Percentiles rank a stretch among this genome's conserved stretches.
phyloP scores from a whole-genome alignment of 2,329 filamentous ascomycete species.

The Diaporthe sp. region DNA sequence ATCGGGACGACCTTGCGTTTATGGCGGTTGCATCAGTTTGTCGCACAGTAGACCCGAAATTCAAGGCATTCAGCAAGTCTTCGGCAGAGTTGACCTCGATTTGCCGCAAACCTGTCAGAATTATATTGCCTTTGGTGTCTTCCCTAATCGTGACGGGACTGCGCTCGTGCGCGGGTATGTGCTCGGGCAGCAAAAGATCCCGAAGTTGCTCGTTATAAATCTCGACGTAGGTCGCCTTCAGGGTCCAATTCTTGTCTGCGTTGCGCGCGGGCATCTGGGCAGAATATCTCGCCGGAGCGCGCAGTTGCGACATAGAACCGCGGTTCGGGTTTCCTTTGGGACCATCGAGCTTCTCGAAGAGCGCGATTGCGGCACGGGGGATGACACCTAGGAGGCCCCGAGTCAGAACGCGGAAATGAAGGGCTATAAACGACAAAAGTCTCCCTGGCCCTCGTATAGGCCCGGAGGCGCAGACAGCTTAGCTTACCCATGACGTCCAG shows the following conservation, averaged over 20 bases:
- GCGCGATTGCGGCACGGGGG: constrained; percentile 83
- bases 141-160: constrained; percentile 90
- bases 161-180: constrained; percentile 76
- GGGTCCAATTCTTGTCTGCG: constrained; percentile 83
- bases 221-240: constrained; percentile 95
- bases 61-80: constrained; percentile 87
- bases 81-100: constrained; percentile 91
- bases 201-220: constrained; percentile 98
- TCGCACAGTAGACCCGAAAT: constrained; percentile 92
- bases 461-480: constrained; percentile 49
- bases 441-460: constrained; percentile 4
- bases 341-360: constrained; percentile 89
- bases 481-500: constrained; percentile 80
- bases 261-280: constrained; percentile 58
- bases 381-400: constrained; percentile 78
- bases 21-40: constrained; percentile 98
- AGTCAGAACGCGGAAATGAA: constrained; percentile 33
- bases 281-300: constrained; percentile 83
- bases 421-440: background rate
- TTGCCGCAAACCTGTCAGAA: constrained; percentile 90
- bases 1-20: constrained; percentile 97
- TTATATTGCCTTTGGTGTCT: constrained; percentile 92
- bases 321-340: constrained; percentile 59
- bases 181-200: constrained; percentile 86
- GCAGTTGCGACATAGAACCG: constrained; percentile 79